phyloP scores from a whole-genome alignment of 441 rosid genomes.

The Pelargonium citronellum region DNA sequence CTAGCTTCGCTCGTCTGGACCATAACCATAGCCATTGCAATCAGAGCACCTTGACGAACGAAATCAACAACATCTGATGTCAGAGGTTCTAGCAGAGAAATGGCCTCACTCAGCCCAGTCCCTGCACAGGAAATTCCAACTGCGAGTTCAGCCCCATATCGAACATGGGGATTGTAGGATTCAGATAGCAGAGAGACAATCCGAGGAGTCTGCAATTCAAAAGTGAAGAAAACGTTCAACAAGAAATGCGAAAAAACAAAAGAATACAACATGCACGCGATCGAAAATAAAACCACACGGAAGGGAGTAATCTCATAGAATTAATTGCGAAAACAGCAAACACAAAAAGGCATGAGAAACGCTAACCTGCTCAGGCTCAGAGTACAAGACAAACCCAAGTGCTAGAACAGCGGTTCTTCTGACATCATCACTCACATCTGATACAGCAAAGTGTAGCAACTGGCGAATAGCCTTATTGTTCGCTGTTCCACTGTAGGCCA shows the following conservation, averaged over 20 bases:
- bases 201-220: conserved; percentile 72
- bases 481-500: conserved; percentile 93
- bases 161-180: conserved; percentile 98
- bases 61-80: conserved; percentile 97
- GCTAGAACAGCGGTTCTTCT: conserved; percentile 96
- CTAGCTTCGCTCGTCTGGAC: conserved; percentile 88
- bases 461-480: conserved; percentile 98
- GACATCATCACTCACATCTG: conserved; percentile 96
- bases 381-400: conserved; percentile 90
- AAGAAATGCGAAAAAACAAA: too few species aligned
- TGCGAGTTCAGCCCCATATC: conserved; percentile 97
- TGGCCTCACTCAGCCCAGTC: conserved; percentile 90
- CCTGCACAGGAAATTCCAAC: conserved; percentile 98
- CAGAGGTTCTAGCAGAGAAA: conserved; percentile 87
- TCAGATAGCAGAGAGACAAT: conserved; percentile 86
- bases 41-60: conserved; percentile 98
- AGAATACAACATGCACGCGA: too few species aligned
- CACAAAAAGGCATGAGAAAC: too few species aligned
- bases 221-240: neutral
- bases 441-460: conserved; percentile 93
- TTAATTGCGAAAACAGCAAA: too few species aligned
- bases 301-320: too few species aligned
- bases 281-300: too few species aligned
- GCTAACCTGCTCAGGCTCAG: conserved; percentile 93
- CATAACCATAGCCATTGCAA: conserved; percentile 99